Evolutionary conservation across 345 rosid genomes (phyloP).

Genomic region (Excoecaria cochinchinensis): DNA sequence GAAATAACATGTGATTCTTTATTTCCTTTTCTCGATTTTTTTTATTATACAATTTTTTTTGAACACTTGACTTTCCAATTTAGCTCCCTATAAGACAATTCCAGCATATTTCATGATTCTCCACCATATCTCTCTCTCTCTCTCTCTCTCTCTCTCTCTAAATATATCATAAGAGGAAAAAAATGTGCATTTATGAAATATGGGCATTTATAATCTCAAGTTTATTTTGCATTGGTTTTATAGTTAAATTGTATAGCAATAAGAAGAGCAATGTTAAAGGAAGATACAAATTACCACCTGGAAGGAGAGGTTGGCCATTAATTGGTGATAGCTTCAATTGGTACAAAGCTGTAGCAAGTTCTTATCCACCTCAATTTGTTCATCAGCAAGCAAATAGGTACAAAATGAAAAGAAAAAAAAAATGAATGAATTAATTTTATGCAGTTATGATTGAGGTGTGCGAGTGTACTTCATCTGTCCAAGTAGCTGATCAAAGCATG

Average conservation of each 20-base stretch:
- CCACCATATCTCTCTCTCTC: no score
- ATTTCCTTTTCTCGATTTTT: background rate
- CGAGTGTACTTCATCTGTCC: no score
- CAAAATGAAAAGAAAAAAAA: no score
- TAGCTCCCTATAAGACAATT: background rate
- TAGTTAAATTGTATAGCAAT: background rate
- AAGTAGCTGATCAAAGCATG: no score
- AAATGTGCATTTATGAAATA: background rate
- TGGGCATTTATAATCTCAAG: conserved; percentile 4
- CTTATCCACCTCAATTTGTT: conserved; percentile 73
- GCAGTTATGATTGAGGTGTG: no score
- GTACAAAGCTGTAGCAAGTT: conserved; percentile 75
- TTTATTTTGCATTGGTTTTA: conserved; percentile 8
- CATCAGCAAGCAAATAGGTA: conserved; percentile 62
- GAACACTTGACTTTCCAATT: no score
- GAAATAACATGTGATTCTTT: background rate
- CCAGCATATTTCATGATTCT: background rate
- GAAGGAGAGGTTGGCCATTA: conserved; percentile 77
- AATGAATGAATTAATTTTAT: no score
- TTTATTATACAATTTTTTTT: background rate
- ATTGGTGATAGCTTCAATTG: conserved; percentile 71
- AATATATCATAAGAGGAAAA: background rate
- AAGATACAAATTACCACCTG: conserved; percentile 47
- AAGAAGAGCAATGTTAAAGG: background rate
- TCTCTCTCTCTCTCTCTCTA: background rate